Evolutionary conservation across 352 stramenopile species (phyloP).

Genomic region (Phytopythium helicoides): DNA sequence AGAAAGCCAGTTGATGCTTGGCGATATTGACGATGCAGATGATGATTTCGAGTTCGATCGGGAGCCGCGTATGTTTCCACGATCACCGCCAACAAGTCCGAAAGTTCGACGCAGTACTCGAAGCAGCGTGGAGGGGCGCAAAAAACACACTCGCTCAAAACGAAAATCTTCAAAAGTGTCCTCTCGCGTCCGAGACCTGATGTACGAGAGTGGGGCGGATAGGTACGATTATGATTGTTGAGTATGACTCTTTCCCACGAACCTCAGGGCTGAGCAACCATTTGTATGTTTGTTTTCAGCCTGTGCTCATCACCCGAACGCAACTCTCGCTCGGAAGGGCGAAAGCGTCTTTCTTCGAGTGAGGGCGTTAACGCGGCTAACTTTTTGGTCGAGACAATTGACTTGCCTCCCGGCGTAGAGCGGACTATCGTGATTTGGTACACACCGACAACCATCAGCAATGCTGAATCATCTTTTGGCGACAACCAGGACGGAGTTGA

Average conservation of each 20-base stretch:
- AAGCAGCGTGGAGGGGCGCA: conserved; percentile 34
- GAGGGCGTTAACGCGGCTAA: conserved; percentile 78
- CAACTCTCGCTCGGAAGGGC: conserved; percentile 42
- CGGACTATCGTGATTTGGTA: conserved; percentile 91
- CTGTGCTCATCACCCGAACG: conserved; percentile 78
- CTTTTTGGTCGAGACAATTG: conserved; percentile 86
- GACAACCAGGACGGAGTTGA: conserved; percentile 62
- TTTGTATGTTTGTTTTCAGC: conserved; percentile 26
- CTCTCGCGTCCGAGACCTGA: conserved; percentile 53
- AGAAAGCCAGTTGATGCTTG: conserved; percentile 48
- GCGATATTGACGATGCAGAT: conserved; percentile 76
- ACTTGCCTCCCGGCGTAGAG: conserved; percentile 82
- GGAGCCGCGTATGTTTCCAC: conserved; percentile 40
- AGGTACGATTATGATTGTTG: conserved; percentile 39
- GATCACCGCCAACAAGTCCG: conserved; percentile 54
- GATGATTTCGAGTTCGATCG: conserved; percentile 90
- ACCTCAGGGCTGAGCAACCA: not conserved
- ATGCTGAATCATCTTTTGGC: conserved; percentile 33
- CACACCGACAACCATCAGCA: conserved; percentile 41
- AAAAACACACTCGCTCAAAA: conserved; percentile 52
- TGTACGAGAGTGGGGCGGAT: conserved; percentile 76
- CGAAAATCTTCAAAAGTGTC: conserved; percentile 48
- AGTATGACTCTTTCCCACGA: conserved; percentile 3
- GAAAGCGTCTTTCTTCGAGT: conserved; percentile 35
- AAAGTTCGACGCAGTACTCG: conserved; percentile 42